A percentile compares a stretch with the other conserved stretches of the same genome.
Evolutionary conservation across 2,329 filamentous ascomycete species (phyloP).

Genomic region (Dactylonectria estremocensis): DNA sequence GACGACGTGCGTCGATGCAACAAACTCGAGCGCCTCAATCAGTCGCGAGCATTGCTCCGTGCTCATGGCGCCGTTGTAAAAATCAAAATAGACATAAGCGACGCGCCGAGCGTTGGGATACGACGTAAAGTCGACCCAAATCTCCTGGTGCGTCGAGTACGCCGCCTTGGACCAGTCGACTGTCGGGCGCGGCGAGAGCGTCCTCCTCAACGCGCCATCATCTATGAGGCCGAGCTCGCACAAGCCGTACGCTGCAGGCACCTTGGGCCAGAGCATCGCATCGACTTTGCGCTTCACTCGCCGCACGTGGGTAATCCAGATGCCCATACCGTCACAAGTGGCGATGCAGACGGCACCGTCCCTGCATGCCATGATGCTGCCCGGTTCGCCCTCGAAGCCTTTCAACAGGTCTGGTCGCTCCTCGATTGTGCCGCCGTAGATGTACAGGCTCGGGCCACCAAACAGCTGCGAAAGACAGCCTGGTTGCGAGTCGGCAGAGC

Average conservation of each 20-base stretch:
- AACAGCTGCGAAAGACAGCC: slow-evolving; percentile 32
- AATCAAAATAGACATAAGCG: slow-evolving; percentile 35
- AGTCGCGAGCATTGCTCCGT: slow-evolving; percentile 35
- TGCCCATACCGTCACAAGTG: slow-evolving; percentile 28
- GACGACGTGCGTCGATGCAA: slow-evolving; percentile 9
- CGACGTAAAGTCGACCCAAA: slow-evolving; percentile 14
- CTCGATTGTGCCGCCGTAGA: slow-evolving; percentile 27
- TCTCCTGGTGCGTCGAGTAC: slow-evolving; percentile 17
- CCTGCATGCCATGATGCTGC: slow-evolving; percentile 1
- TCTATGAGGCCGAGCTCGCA: slow-evolving; percentile 12
- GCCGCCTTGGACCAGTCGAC: slow-evolving; percentile 14
- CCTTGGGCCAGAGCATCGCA: slow-evolving; percentile 36
- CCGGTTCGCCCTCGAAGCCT: not conserved
- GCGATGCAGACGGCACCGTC: slow-evolving; percentile 22
- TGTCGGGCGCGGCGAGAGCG: not conserved
- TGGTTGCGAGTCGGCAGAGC: slow-evolving; percentile 36
- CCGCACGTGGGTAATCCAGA: slow-evolving; percentile 36
- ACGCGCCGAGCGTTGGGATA: slow-evolving; percentile 17
- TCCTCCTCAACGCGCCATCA: not conserved
- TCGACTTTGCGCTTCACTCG: slow-evolving; percentile 37
- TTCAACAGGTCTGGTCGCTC: slow-evolving; percentile 2
- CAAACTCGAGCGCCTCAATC: slow-evolving; percentile 30
- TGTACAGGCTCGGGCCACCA: slow-evolving; percentile 22
- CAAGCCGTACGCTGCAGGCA: slow-evolving; percentile 28
- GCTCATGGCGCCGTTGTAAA: slow-evolving; percentile 40